These are phyloP conservation scores for Chaetomiaceae sp. DNA, from an alignment of 2,329 filamentous ascomycete genomes.

Conservation along the genomic window DNA sequence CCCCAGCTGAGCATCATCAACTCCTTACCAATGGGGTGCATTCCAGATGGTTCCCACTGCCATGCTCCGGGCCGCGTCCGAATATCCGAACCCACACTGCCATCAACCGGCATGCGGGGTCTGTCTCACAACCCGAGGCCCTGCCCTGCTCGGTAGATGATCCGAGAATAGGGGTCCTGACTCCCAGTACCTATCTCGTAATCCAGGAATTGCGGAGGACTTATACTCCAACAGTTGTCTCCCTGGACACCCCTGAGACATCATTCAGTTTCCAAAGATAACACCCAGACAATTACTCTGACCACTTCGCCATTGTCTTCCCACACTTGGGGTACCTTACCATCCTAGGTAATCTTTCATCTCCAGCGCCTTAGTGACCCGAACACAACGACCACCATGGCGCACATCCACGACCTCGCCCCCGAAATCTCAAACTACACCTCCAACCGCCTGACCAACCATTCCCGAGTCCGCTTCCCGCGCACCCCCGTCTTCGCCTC, in stretches of 20 bases:
- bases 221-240: no score
- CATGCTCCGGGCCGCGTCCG: conserved; percentile 16
- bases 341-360: no score
- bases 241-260: no score
- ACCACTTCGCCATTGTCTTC: no score
- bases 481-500: conserved; percentile 33
- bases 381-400: conserved; percentile 26
- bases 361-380: no score
- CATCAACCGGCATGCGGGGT: conserved; percentile 6
- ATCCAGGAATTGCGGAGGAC: no score
- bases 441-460: conserved; percentile 29
- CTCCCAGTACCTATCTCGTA: neutral
- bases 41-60: conserved; percentile 2
- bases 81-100: conserved; percentile 12
- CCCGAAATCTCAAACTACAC: conserved; percentile 32
- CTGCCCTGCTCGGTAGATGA: neutral
- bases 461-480: conserved; percentile 32
- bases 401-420: conserved; percentile 35
- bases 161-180: neutral
- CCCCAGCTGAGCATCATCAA: neutral
- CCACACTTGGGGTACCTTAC: no score
- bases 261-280: no score
- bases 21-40: conserved; percentile 2
- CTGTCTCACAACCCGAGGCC: neutral
- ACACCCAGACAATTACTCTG: no score